These are phyloP conservation scores for Spongospora subterranea DNA, from an alignment of 208 protist species.

Conservation along the genomic window DNA sequence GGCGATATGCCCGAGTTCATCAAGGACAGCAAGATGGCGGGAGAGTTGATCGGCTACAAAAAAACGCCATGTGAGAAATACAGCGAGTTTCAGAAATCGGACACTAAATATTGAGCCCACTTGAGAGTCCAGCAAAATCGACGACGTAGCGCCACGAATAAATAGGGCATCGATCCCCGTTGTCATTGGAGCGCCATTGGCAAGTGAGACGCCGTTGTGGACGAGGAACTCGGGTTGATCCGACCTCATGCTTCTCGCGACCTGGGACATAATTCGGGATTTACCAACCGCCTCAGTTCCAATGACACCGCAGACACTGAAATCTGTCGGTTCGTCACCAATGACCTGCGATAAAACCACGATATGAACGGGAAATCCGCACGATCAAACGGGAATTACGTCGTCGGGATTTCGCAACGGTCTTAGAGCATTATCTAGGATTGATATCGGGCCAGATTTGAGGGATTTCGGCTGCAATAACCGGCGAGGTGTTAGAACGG, in stretches of 20 bases:
- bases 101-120: background rate
- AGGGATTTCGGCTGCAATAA: background rate
- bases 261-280: background rate
- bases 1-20: background rate
- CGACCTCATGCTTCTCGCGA: background rate
- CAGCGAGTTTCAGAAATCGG: background rate
- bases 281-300: background rate
- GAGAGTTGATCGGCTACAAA: background rate
- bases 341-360: background rate
- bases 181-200: background rate
- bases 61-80: background rate
- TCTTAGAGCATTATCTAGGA: background rate
- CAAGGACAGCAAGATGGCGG: background rate
- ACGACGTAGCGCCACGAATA: too few species aligned
- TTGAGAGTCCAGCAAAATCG: background rate
- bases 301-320: background rate
- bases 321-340: background rate
- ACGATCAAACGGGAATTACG: background rate
- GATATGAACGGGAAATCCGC: background rate
- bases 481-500: background rate
- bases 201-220: background rate
- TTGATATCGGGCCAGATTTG: background rate
- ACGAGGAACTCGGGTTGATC: background rate
- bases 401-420: background rate
- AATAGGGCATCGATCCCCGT: slow-evolving; percentile 32